These are phyloP conservation scores for Teratosphaeria zuluensis DNA, from an alignment of 2,329 filamentous ascomycete genomes.

Conservation along the genomic window DNA sequence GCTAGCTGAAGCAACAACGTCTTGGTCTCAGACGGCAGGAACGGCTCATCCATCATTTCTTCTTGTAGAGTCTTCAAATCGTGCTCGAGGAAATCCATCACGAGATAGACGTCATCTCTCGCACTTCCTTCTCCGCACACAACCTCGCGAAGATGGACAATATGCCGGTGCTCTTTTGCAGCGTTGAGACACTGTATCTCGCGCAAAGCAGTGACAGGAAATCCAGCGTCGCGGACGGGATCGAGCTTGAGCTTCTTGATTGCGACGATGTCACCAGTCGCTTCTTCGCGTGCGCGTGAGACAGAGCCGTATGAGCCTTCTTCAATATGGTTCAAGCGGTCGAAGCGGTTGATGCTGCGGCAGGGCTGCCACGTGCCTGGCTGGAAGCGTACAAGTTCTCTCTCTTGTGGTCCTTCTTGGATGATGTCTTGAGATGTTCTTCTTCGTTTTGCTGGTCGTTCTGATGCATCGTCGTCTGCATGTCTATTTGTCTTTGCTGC, in stretches of 20 bases:
- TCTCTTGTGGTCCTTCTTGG: conserved; percentile 25
- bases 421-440: conserved; percentile 49
- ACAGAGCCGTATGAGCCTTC: conserved; percentile 96
- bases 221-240: conserved; percentile 58
- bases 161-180: conserved; percentile 64
- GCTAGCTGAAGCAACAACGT: conserved; percentile 76
- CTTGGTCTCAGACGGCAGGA: conserved; percentile 86
- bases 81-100: conserved; percentile 96
- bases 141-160: conserved; percentile 74
- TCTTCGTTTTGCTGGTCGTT: conserved; percentile 47
- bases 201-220: conserved; percentile 83
- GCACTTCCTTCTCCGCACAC: conserved; percentile 37
- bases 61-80: conserved; percentile 88
- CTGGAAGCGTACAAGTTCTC: conserved; percentile 63
- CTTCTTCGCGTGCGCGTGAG: conserved; percentile 65
- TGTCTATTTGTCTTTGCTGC: conserved; percentile 14
- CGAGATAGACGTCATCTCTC: conserved; percentile 65
- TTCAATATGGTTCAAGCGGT: conserved; percentile 92
- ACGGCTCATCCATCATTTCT: conserved; percentile 79
- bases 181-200: conserved; percentile 88
- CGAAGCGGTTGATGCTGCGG: conserved; percentile 75
- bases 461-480: conserved; percentile 16
- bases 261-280: conserved; percentile 72
- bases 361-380: conserved; percentile 58
- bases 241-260: conserved; percentile 93